A percentile compares a stretch with the other conserved stretches of the same genome.
Conservation (phyloP, 192 early-diverging fungal species). For the Podila epigama region DNA sequence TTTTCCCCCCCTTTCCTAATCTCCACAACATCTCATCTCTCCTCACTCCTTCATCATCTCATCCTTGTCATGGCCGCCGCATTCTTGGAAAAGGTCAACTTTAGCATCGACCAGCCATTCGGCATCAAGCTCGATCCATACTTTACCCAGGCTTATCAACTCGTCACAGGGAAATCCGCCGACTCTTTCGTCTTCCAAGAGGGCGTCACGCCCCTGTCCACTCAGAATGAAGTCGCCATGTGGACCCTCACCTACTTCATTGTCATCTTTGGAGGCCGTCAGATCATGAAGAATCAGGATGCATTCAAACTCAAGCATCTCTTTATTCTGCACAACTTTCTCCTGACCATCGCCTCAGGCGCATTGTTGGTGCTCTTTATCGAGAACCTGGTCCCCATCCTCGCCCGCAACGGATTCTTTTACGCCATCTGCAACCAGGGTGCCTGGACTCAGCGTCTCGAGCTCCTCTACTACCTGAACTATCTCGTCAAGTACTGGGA, state of each 20-base stretch:
- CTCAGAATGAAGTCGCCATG: constrained; percentile 41
- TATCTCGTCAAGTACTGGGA: constrained; percentile 94
- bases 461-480: constrained; percentile 90
- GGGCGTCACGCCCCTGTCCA: constrained; percentile 55
- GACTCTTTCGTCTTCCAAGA: constrained; percentile 48
- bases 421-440: constrained; percentile 71
- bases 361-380: constrained; percentile 74
- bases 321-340: constrained; percentile 84
- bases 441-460: constrained; percentile 81
- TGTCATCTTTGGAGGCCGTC: constrained; percentile 80
- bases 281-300: constrained; percentile 70
- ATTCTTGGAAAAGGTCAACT: constrained; percentile 22
- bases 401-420: constrained; percentile 73
- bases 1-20: background rate
- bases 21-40: background rate
- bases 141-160: constrained; percentile 52
- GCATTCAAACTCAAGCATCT: constrained; percentile 74
- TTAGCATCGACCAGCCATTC: constrained; percentile 56
- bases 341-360: constrained; percentile 74
- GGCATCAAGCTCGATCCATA: constrained; percentile 55
- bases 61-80: constrained; percentile 7
- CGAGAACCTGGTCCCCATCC: constrained; percentile 78
- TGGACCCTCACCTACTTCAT: constrained; percentile 68
- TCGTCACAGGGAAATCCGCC: constrained; percentile 42
- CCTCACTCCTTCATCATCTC: background rate